Evolutionary conservation across 2,329 filamentous ascomycete species (phyloP).

Genomic region (Scorias spongiosa): DNA sequence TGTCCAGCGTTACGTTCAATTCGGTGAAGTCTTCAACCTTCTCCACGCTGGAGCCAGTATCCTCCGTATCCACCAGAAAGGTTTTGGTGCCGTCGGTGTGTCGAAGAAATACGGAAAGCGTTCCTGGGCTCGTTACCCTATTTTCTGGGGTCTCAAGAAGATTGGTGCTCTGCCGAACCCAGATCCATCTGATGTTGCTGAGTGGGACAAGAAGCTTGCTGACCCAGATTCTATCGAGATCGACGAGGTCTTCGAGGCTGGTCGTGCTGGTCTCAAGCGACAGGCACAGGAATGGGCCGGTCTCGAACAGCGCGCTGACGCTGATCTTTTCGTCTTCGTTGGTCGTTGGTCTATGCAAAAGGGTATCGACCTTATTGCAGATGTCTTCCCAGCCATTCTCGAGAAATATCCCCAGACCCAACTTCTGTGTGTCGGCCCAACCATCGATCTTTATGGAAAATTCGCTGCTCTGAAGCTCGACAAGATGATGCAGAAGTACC

Average conservation of each 20-base stretch:
- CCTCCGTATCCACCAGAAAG: slow-evolving; percentile 50
- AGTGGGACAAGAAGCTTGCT: slow-evolving; percentile 41
- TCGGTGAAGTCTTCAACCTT: slow-evolving; percentile 54
- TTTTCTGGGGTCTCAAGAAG: slow-evolving; percentile 51
- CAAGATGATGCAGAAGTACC: slow-evolving; percentile 50
- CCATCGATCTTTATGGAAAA: slow-evolving; percentile 53
- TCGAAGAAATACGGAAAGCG: slow-evolving; percentile 54
- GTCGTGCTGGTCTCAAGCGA: slow-evolving; percentile 37
- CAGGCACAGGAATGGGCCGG: slow-evolving; percentile 56
- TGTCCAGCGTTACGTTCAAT: slow-evolving; percentile 48
- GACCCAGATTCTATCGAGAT: slow-evolving; percentile 36
- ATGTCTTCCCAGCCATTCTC: slow-evolving; percentile 48
- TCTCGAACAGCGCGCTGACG: slow-evolving; percentile 43
- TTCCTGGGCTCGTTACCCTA: slow-evolving; percentile 50
- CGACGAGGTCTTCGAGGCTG: slow-evolving; percentile 39
- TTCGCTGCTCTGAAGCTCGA: slow-evolving; percentile 52
- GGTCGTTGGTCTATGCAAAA: slow-evolving; percentile 57
- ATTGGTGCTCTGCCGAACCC: slow-evolving; percentile 51
- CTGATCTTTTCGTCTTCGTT: slow-evolving; percentile 53
- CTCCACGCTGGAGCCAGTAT: slow-evolving; percentile 53
- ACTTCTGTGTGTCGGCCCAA: slow-evolving; percentile 47
- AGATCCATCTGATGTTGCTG: slow-evolving; percentile 48
- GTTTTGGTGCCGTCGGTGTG: slow-evolving; percentile 53
- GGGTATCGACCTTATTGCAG: slow-evolving; percentile 52
- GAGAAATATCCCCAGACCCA: slow-evolving; percentile 45